Evolutionary conservation across 306 rosid species (phyloP), one percentile per base, ranked within the genome.

Genomic region (Prunus mume): DNA sequence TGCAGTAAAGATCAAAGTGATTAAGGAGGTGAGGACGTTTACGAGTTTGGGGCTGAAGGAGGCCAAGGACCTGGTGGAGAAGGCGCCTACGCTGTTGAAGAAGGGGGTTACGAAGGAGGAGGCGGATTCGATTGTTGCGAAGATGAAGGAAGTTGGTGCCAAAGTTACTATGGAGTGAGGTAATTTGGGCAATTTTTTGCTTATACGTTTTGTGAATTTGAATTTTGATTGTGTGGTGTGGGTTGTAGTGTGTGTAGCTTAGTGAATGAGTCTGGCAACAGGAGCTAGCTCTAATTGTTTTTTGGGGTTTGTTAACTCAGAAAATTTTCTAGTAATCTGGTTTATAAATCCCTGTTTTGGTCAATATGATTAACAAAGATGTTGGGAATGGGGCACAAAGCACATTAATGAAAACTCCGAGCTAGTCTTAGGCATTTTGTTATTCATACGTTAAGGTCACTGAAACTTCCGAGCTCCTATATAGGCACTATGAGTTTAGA

Each of bases 21-120:
- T 95, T 9, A 90, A 92, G 84, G 99, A 95, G 83, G 99, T 92
- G 81, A 87, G 96, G 78, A 78, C 91, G 46, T 92, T 95, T 79
- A 92, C 97, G 49, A 90, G 83, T 77, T 84, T 95, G 87, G 99
- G 99, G 24, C 81, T 95, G 97, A 95, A 95, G 88, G 99, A 95
- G 76, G 98, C 98, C 2, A 91, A 94, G 84, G 98, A 94, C 18
- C 24, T 22, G 24, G 24, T 22, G 24, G 24, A 91, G 91, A 91
- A 92, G 77, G 90, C 86, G 49, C 98, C 97, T 0, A 79, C 95
- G 0, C 83, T 94, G 76, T 80, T 94, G 93, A 94, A 94, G 93
- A 91, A 90, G 76, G 97, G 98, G 25, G 91, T 90, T 32, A 87
- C 92, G 0, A 95, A 92, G 76, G 99, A 95, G 77, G 99, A 92